Evolutionary conservation across 1,284 basidiomycete genomes (phyloP).

Genomic region (Naganishia cerealis): DNA sequence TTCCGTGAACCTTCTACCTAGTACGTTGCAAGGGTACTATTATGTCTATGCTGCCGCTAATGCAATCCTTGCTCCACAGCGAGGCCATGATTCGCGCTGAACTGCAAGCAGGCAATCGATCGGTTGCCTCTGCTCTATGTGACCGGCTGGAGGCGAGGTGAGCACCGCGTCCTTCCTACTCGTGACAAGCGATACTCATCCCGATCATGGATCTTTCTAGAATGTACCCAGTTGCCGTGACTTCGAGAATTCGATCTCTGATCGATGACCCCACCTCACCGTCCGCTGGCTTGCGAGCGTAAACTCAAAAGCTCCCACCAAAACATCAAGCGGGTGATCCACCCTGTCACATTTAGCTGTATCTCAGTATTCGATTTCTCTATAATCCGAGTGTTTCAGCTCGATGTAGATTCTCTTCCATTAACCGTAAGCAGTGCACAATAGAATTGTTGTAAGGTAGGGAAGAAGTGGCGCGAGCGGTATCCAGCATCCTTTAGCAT

Average conservation of each 20-base stretch:
- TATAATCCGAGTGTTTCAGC: conserved; percentile 2
- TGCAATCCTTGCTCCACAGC: conserved; percentile 55
- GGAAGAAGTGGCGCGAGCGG: neutral
- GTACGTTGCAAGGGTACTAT: conserved; percentile 34
- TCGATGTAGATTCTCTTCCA: conserved; percentile 1
- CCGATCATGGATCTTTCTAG: conserved; percentile 7
- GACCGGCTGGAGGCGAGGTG: conserved; percentile 67
- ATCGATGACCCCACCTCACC: conserved; percentile 31
- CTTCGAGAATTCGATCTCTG: conserved; percentile 34
- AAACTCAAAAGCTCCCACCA: neutral
- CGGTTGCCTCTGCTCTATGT: conserved; percentile 69
- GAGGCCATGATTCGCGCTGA: conserved; percentile 94
- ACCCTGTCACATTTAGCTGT: neutral
- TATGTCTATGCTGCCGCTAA: conserved; percentile 4
- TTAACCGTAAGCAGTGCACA: neutral
- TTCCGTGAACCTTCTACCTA: conserved; percentile 77
- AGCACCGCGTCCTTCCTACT: neutral
- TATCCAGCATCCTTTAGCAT: conserved; percentile 22
- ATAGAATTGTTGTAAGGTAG: conserved; percentile 26
- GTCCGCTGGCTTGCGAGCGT: conserved; percentile 23
- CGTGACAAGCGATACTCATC: neutral
- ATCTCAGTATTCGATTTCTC: conserved; percentile 29
- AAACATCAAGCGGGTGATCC: neutral
- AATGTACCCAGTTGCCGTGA: conserved; percentile 37
- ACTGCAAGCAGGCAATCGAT: conserved; percentile 71